phyloP scores from a whole-genome alignment of 768 basidiomycete genomes.

The Boletus pseudo-olivaceus region DNA sequence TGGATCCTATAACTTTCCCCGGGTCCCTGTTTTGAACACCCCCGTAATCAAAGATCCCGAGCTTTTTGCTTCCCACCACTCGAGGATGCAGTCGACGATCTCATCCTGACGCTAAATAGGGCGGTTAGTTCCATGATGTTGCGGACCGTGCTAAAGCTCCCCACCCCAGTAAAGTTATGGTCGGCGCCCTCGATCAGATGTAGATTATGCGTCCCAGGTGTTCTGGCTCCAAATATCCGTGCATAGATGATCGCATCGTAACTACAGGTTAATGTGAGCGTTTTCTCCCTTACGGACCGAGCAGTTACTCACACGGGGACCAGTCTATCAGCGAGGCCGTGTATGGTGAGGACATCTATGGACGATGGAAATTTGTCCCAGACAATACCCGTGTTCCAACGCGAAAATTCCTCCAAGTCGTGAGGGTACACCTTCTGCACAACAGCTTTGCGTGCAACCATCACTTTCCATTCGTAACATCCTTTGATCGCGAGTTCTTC shows the following conservation, averaged over 20 bases:
- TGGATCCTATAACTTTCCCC: slow-evolving; percentile 41
- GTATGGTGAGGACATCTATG: slow-evolving; percentile 70
- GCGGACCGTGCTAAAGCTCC: slow-evolving; percentile 5
- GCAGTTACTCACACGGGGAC: slow-evolving; percentile 61
- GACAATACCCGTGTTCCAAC: slow-evolving; percentile 64
- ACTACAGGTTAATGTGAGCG: slow-evolving; percentile 32
- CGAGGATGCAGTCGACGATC: slow-evolving; percentile 61
- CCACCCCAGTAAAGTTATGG: slow-evolving; percentile 70
- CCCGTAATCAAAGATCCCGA: slow-evolving; percentile 54
- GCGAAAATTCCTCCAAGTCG: slow-evolving; percentile 59
- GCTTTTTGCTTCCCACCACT: slow-evolving; percentile 57
- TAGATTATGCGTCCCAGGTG: slow-evolving; percentile 67
- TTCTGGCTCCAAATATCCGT: slow-evolving; percentile 50
- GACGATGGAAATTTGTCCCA: slow-evolving; percentile 63
- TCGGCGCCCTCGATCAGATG: slow-evolving; percentile 71
- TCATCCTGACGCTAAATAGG: slow-evolving; percentile 53
- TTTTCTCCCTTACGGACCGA: neutral
- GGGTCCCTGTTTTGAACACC: slow-evolving; percentile 57
- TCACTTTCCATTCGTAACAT: slow-evolving; percentile 57
- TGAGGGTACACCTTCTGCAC: slow-evolving; percentile 51
- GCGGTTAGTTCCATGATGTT: slow-evolving; percentile 1
- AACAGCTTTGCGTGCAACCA: slow-evolving; percentile 62
- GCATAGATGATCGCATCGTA: slow-evolving; percentile 74
- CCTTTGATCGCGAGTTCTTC: slow-evolving; percentile 54
- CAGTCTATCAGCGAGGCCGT: slow-evolving; percentile 65